Percentiles rank a stretch among this genome's conserved stretches.
These are phyloP conservation scores for Penicillium vulpinum DNA, from an alignment of 2,329 filamentous ascomycete genomes.

Conservation along the genomic window DNA sequence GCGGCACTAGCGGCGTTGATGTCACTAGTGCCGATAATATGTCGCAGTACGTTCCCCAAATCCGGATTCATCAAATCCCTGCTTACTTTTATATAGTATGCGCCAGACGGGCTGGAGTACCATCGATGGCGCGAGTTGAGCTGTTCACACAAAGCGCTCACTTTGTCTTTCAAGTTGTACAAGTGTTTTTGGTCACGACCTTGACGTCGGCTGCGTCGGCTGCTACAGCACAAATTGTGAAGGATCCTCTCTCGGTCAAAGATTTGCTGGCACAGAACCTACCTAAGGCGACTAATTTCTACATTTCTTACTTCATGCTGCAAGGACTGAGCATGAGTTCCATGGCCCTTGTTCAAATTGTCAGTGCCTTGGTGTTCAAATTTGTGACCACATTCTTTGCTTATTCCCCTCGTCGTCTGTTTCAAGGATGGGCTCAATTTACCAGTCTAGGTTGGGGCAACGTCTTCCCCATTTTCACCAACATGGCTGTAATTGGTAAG, in stretches of 20 bases:
- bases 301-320: constrained; percentile 91
- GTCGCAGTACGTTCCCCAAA: constrained; percentile 59
- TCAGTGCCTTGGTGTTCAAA: constrained; percentile 70
- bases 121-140: constrained; percentile 76
- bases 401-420: constrained; percentile 70
- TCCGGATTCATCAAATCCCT: background rate
- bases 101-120: constrained; percentile 76
- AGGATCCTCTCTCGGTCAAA: constrained; percentile 65
- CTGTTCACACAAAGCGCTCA: constrained; percentile 88
- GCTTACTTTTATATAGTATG: constrained; percentile 54
- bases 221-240: constrained; percentile 63
- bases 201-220: constrained; percentile 77
- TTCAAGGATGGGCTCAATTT: constrained; percentile 71
- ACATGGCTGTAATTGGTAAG: constrained; percentile 77
- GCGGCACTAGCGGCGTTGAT: constrained; percentile 79
- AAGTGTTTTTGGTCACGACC: constrained; percentile 87
- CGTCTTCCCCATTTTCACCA: constrained; percentile 73
- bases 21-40: constrained; percentile 79
- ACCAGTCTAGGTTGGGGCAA: constrained; percentile 82
- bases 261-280: constrained; percentile 70
- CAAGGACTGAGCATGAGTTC: constrained; percentile 80
- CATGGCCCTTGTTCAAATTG: constrained; percentile 69
- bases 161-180: constrained; percentile 71
- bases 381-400: constrained; percentile 72
- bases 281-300: constrained; percentile 88